A percentile compares a stretch with the other conserved stretches of the same genome.
phyloP scores from a whole-genome alignment of 176 grass and related monocot genomes.

The Lolium multiflorum region DNA sequence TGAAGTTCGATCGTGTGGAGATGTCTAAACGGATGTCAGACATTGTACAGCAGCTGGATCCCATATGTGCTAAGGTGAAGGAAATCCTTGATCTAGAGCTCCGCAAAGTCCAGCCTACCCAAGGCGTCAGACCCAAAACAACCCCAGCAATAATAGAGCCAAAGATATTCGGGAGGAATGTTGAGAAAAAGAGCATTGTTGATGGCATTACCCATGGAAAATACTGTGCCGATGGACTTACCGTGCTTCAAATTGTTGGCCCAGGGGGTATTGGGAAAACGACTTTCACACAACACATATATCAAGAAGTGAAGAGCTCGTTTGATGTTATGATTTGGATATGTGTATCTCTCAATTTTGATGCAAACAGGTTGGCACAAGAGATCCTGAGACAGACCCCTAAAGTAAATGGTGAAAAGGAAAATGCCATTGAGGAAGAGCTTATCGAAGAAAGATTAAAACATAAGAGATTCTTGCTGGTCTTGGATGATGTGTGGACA shows the following conservation, averaged over 20 bases:
- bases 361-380: neutral
- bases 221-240: neutral
- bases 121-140: neutral
- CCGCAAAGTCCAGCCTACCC: no score
- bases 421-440: neutral
- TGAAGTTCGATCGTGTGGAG: conserved; percentile 5
- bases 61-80: neutral
- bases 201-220: neutral
- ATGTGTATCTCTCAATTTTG: conserved; percentile 40
- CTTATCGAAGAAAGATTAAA: conserved; percentile 5
- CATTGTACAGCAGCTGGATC: neutral
- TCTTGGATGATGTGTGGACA: conserved; percentile 47
- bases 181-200: neutral
- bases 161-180: conserved; percentile 34
- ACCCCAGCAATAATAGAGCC: neutral
- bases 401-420: neutral
- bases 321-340: conserved; percentile 40
- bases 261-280: conserved; percentile 57
- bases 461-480: conserved; percentile 5
- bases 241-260: conserved; percentile 46
- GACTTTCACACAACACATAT: conserved; percentile 45
- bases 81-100: no score
- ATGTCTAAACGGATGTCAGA: neutral
- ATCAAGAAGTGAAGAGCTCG: neutral
- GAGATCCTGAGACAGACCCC: neutral